Evolutionary conservation across 352 stramenopile species (phyloP).

Genomic region (Nothophytophthora sp.): DNA sequence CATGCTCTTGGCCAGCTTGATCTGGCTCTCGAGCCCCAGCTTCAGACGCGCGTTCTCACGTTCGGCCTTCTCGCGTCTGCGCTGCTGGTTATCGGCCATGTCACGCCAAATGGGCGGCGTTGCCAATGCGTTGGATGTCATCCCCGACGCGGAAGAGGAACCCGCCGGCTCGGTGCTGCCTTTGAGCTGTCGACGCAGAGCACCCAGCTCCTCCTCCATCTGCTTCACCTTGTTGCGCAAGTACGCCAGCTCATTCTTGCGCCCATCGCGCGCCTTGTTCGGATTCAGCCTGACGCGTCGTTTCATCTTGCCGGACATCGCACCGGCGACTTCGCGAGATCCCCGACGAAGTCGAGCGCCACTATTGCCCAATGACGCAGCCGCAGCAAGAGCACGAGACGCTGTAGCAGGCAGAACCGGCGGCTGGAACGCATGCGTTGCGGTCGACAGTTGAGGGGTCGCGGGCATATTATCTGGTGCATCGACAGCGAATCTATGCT

Average conservation of each 20-base stretch:
- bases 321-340: not conserved
- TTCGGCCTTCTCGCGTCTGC: conserved; percentile 36
- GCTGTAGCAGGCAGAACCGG: not conserved
- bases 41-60: conserved; percentile 52
- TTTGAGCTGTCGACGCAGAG: conserved; percentile 27
- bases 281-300: conserved; percentile 30
- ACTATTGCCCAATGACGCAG: not conserved
- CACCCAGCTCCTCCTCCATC: conserved; percentile 36
- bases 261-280: conserved; percentile 39
- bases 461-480: not conserved
- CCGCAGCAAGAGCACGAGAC: not conserved
- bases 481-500: conserved; percentile 6
- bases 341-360: conserved; percentile 2
- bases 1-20: conserved; percentile 52
- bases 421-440: not conserved
- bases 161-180: conserved; percentile 17
- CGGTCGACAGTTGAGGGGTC: not conserved
- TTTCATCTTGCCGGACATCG: conserved; percentile 19
- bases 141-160: conserved; percentile 2
- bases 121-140: conserved; percentile 11
- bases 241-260: conserved; percentile 41
- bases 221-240: conserved; percentile 46
- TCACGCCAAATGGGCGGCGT: conserved; percentile 35
- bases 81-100: conserved; percentile 30
- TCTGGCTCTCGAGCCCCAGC: conserved; percentile 42